Percentiles rank a stretch among this genome's conserved stretches.
Conservation (phyloP, 106 monocot genomes). For the Narthecium ossifragum region DNA sequence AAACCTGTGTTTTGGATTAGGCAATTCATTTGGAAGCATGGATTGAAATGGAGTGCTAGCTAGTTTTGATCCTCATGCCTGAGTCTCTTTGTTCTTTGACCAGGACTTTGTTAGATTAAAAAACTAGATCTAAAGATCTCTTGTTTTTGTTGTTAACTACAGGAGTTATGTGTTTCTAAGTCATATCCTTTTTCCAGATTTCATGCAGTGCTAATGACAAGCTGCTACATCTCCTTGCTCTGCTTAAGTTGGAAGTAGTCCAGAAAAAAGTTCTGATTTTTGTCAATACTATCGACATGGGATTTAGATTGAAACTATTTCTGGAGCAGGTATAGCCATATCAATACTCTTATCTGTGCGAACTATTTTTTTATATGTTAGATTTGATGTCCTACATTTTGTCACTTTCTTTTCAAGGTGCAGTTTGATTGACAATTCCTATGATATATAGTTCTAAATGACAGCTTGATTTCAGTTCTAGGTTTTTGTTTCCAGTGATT, state of each 20-base stretch:
- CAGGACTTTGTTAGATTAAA: too few relatives aligned
- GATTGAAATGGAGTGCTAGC: too few relatives aligned
- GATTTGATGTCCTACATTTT: too few relatives aligned
- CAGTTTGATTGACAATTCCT: neutral
- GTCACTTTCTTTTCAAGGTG: too few relatives aligned
- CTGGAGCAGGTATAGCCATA: slow-evolving; percentile 61
- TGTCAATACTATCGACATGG: slow-evolving; percentile 91
- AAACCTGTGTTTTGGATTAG: too few relatives aligned
- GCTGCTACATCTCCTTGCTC: slow-evolving; percentile 67
- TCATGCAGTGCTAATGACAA: slow-evolving; percentile 67
- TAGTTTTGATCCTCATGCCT: too few relatives aligned
- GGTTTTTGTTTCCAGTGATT: neutral
- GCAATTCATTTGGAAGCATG: too few relatives aligned
- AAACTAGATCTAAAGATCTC: too few relatives aligned
- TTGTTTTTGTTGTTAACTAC: too few relatives aligned
- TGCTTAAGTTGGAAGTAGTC: slow-evolving; percentile 71
- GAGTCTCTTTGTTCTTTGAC: too few relatives aligned
- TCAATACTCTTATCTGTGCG: neutral
- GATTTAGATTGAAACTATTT: slow-evolving; percentile 68
- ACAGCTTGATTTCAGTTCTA: neutral
- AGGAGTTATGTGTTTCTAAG: too few relatives aligned
- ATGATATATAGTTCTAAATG: neutral
- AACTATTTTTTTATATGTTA: too few relatives aligned
- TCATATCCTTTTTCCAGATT: slow-evolving; percentile 35
- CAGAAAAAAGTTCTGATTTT: slow-evolving; percentile 88